Evolutionary conservation across 805 yeast genomes (phyloP).

Genomic region (Lachancea meyersii): DNA sequence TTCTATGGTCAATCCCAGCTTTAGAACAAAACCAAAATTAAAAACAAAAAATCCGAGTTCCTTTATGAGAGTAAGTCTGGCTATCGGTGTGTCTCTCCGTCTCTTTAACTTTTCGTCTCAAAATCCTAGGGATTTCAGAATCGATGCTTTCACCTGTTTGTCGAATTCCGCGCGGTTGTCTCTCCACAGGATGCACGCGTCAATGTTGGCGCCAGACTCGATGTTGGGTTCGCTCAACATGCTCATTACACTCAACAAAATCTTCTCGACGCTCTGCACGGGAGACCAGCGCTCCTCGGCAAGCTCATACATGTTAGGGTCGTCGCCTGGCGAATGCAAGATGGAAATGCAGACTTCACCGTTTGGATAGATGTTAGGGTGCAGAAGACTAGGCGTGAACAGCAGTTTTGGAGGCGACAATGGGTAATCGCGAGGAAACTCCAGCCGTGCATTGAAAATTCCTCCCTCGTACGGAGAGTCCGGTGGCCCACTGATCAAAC

Average conservation of each 20-base stretch:
- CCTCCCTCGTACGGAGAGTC: slow-evolving; percentile 86
- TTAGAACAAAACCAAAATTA: no score
- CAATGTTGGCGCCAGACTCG: slow-evolving; percentile 90
- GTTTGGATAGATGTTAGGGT: slow-evolving; percentile 90
- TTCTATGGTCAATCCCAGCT: no score
- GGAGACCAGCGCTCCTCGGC: slow-evolving; percentile 99
- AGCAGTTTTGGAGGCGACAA: slow-evolving; percentile 71
- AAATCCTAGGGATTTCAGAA: slow-evolving; percentile 65
- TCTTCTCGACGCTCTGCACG: slow-evolving; percentile 95
- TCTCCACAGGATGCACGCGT: slow-evolving; percentile 81
- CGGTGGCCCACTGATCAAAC: slow-evolving; percentile 74
- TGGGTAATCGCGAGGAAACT: slow-evolving; percentile 76
- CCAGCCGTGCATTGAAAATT: slow-evolving; percentile 68
- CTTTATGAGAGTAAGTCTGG: no score
- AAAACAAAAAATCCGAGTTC: no score
- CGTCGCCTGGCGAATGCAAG: slow-evolving; percentile 94
- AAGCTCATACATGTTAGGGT: slow-evolving; percentile 89
- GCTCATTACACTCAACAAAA: slow-evolving; percentile 82
- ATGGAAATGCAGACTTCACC: slow-evolving; percentile 96
- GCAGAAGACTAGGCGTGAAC: slow-evolving; percentile 76
- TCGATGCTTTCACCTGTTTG: slow-evolving; percentile 57
- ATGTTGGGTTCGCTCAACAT: slow-evolving; percentile 97
- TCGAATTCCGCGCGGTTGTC: slow-evolving; percentile 68
- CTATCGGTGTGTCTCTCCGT: no score
- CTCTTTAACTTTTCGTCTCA: no score